Evolutionary conservation across 176 grass and related monocot genomes (phyloP).

Genomic region (Aegilops tauschii): DNA sequence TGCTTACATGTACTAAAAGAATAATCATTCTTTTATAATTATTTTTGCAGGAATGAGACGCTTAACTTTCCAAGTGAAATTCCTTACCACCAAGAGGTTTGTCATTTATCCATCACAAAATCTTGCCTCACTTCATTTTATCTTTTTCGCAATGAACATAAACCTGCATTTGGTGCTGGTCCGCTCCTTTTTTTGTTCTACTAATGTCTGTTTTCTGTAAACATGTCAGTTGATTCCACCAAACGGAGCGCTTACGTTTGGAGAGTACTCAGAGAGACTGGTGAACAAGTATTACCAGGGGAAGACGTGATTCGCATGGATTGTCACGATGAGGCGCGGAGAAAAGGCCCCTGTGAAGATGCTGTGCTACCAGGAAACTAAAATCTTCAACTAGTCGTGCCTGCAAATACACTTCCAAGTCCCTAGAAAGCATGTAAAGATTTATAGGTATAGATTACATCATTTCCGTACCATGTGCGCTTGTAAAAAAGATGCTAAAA

Average conservation of each 20-base stretch:
- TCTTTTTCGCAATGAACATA: not conserved
- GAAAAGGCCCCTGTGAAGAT: not conserved
- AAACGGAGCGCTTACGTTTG: constrained; percentile 71
- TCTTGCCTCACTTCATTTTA: not conserved
- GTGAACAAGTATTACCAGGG: constrained; percentile 67
- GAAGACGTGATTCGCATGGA: constrained; percentile 17
- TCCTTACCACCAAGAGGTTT: constrained; percentile 81
- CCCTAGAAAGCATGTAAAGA: not conserved
- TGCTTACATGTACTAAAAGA: not conserved
- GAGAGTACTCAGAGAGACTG: constrained; percentile 79
- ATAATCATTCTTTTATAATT: not conserved
- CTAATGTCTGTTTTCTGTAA: not conserved
- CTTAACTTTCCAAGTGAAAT: constrained; percentile 68
- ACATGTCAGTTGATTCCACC: constrained; percentile 65
- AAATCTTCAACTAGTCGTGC: not conserved
- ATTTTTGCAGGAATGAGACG: constrained; percentile 64
- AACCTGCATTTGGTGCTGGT: not conserved
- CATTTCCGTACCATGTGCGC: not conserved
- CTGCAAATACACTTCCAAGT: not conserved
- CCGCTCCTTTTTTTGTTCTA: not conserved
- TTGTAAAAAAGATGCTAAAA: not conserved
- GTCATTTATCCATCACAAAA: not conserved
- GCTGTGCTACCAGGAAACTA: not conserved
- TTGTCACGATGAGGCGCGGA: not conserved
- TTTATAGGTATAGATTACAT: not conserved